Conservation (phyloP, 129 eudicot genomes). For the Lactuca sativa region DNA sequence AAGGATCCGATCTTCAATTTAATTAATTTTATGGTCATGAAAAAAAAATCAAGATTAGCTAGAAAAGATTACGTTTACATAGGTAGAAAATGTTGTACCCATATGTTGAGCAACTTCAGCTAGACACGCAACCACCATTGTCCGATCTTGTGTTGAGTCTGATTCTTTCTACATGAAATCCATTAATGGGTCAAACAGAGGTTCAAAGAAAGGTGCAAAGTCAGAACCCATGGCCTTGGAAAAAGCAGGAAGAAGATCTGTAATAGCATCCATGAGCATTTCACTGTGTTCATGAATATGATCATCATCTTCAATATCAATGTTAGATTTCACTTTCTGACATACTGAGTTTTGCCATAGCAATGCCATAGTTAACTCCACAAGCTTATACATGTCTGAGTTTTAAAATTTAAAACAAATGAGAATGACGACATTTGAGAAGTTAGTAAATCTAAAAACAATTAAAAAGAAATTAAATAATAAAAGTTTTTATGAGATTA, state of each 20-base stretch:
- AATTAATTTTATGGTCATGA: conserved; percentile 13
- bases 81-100: conserved; percentile 81
- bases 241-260: conserved; percentile 95
- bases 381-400: conserved; percentile 68
- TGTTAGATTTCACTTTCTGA: conserved; percentile 64
- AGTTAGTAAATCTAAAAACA: conserved; percentile 8
- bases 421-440: conserved; percentile 8
- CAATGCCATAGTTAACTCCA: conserved; percentile 67
- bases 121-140: conserved; percentile 94
- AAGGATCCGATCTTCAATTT: conserved; percentile 19
- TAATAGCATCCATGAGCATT: conserved; percentile 95
- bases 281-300: conserved; percentile 73
- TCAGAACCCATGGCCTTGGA: conserved; percentile 82
- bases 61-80: conserved; percentile 57
- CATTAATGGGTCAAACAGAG: conserved; percentile 71
- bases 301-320: conserved; percentile 69
- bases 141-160: conserved; percentile 87
- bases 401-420: background rate
- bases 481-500: conserved; percentile 56
- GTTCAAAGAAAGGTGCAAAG: conserved; percentile 72
- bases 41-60: too few relatives aligned
- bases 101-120: conserved; percentile 96
- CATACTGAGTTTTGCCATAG: conserved; percentile 69
- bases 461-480: background rate
- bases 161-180: conserved; percentile 79